Percentiles rank a stretch among this genome's conserved stretches.
phyloP scores from a whole-genome alignment of 2,329 filamentous ascomycete species.

The Fusarium euwallaceae region DNA sequence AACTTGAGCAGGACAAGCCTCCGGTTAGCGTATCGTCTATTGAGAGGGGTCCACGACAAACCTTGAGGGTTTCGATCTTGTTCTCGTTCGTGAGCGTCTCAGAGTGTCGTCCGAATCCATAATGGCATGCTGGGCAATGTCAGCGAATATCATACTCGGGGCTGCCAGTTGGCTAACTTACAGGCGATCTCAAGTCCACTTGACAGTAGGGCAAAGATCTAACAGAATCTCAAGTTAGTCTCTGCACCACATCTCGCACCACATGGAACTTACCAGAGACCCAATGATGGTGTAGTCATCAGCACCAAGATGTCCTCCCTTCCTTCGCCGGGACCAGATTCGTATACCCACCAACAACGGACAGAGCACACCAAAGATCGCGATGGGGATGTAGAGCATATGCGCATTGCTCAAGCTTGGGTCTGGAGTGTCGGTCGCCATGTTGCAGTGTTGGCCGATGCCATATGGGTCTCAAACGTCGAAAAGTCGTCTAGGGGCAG shows the following conservation, averaged over 20 bases:
- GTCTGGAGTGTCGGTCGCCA: slow-evolving; percentile 19
- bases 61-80: slow-evolving; percentile 40
- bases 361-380: slow-evolving; percentile 41
- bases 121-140: slow-evolving; percentile 38
- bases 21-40: background rate
- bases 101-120: slow-evolving; percentile 41
- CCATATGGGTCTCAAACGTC: slow-evolving; percentile 11
- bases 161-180: background rate
- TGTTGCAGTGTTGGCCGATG: slow-evolving; percentile 25
- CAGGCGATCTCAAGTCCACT: slow-evolving; percentile 35
- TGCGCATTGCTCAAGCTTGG: slow-evolving; percentile 39
- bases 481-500: slow-evolving; percentile 24
- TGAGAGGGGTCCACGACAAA: background rate
- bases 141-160: background rate
- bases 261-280: slow-evolving; percentile 30
- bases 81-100: slow-evolving; percentile 19
- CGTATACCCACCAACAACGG: slow-evolving; percentile 36
- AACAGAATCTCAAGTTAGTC: background rate
- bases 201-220: slow-evolving; percentile 30
- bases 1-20: slow-evolving; percentile 20
- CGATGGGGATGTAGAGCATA: slow-evolving; percentile 44
- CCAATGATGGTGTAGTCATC: slow-evolving; percentile 42
- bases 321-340: slow-evolving; percentile 38
- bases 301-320: slow-evolving; percentile 35
- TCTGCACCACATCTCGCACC: background rate